Evolutionary conservation across 2,329 filamentous ascomycete species (phyloP), one percentile per base, ranked within the genome.

Genomic region (Colletotrichum melonis): DNA sequence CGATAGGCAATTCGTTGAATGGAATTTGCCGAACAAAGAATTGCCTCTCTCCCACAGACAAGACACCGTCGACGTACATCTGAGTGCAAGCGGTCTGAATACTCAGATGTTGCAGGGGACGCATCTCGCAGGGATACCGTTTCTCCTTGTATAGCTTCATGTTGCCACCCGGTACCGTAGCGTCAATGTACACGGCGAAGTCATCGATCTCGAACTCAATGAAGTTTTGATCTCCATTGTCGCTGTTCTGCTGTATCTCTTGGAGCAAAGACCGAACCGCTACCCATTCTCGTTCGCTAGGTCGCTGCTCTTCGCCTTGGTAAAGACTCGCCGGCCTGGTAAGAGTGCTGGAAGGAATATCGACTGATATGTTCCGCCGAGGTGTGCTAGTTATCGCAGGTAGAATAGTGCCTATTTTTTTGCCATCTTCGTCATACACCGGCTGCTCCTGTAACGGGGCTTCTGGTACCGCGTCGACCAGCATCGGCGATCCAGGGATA

Each of bases 1-100:
- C 92, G 12, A 97, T 87, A 0, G 92, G 91, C 1, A 93, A 81
- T 1, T 87, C 83, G 0, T 81, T 78, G 59, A 96, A 93, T 0
- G 85, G 82, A 0, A 94, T 83, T 0, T 79, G 82, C 58, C 88
- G 81, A 0, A 96, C 85, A 69, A 88, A 93, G 54, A 83, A 83
- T 4, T 66, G 79, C 24, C 38, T 69, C 1, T 81, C 76, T 0
- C 87, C 87, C 4, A 84, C 69, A 9, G 84, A 87, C 0, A 95
- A 79, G 0, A 88, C 78, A 0, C 93, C 93, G 75, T 94, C 90
- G 49, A 94, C 90, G 58, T 84, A 89, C 66, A 90, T 86, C 5
- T 74, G 77, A 19, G 78, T 79, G 52, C 80, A 81, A 0, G 79
- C 82, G 0, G 12, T 16, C 26, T 76, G 79, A 19, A 79, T 81